These are phyloP conservation scores for Penicillium egyptiacum DNA, from an alignment of 495 filamentous ascomycete genomes.

Conservation along the genomic window DNA sequence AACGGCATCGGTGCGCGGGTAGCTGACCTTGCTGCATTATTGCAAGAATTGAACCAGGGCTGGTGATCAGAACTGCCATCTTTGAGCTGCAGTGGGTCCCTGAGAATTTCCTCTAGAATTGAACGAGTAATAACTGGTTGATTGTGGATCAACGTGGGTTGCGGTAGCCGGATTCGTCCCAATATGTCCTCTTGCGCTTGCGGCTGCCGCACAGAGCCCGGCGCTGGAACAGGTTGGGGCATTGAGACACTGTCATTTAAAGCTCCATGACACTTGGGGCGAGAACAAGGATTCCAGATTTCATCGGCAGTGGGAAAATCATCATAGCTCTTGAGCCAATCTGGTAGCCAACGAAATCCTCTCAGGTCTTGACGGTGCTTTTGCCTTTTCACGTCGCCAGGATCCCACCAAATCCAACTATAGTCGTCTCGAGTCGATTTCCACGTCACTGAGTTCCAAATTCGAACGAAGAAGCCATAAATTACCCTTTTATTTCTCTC, in stretches of 20 bases:
- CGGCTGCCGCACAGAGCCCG: not conserved
- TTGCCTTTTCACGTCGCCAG: constrained; percentile 26
- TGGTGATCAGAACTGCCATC: not conserved
- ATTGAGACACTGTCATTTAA: constrained; percentile 2
- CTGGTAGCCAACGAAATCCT: constrained; percentile 26
- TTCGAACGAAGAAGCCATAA: constrained; percentile 17
- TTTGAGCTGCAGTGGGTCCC: not conserved
- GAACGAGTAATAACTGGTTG: constrained; percentile 2
- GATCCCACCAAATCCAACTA: constrained; percentile 47
- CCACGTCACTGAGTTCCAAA: constrained; percentile 37
- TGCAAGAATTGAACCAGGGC: not conserved
- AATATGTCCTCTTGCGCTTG: not conserved
- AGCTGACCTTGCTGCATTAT: not conserved
- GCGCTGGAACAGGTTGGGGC: not conserved
- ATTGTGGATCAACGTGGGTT: not conserved
- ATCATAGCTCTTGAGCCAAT: constrained; percentile 32
- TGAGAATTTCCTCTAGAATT: constrained; percentile 5
- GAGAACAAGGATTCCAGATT: constrained; percentile 30
- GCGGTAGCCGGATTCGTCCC: not conserved
- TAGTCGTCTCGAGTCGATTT: constrained; percentile 37
- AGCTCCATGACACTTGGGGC: constrained; percentile 18
- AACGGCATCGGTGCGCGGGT: not conserved
- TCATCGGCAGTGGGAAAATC: constrained; percentile 26
- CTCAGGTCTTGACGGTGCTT: constrained; percentile 17
- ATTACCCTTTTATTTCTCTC: constrained; percentile 32